Percentiles rank a stretch among this genome's conserved stretches.
Evolutionary conservation across 2,329 filamentous ascomycete species (phyloP).

Genomic region (Zymoseptoria passerinii): DNA sequence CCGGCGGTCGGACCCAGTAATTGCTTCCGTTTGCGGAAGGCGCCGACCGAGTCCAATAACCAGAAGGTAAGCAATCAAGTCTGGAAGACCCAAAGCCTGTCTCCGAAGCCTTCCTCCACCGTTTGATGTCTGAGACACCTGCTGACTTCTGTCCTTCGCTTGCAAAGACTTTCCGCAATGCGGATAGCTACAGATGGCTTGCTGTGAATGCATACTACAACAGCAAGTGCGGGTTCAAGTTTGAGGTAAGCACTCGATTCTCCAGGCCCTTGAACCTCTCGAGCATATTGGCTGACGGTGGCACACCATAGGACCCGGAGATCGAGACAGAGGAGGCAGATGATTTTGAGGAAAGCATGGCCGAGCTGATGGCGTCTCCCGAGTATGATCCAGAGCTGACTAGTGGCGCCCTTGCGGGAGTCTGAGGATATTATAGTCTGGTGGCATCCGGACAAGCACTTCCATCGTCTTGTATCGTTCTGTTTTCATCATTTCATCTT

Average conservation of each 20-base stretch:
- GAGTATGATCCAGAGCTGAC: neutral
- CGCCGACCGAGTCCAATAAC: neutral
- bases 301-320: neutral
- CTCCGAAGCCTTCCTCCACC: too few relatives aligned
- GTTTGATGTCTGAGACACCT: too few relatives aligned
- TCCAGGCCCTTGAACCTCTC: too few relatives aligned
- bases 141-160: too few relatives aligned
- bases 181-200: slow-evolving; percentile 2
- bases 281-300: too few relatives aligned
- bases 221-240: neutral
- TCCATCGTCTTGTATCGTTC: too few relatives aligned
- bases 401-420: neutral
- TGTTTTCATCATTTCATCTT: too few relatives aligned
- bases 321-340: neutral
- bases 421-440: too few relatives aligned
- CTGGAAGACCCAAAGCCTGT: too few relatives aligned
- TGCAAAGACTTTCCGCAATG: slow-evolving; percentile 2
- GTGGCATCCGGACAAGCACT: too few relatives aligned
- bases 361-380: neutral
- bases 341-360: neutral
- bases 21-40: neutral
- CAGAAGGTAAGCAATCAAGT: too few relatives aligned
- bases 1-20: too few relatives aligned
- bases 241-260: neutral
- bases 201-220: slow-evolving; percentile 4